phyloP scores from a whole-genome alignment of 2,329 filamentous ascomycete species.

The Alternaria triticimaculans region DNA sequence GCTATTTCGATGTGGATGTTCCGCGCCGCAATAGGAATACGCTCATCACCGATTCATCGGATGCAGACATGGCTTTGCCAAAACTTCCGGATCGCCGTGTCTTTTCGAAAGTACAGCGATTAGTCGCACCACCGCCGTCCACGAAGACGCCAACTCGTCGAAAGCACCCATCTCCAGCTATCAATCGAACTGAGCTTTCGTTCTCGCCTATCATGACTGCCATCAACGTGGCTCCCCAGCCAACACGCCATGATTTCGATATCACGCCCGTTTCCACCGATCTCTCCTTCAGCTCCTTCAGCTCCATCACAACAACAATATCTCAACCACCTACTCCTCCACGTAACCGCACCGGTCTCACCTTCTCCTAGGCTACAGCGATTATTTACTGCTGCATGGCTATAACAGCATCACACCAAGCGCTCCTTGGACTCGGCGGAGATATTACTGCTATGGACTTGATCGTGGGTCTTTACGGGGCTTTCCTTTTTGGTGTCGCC shows the following conservation, averaged over 20 bases:
- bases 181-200: not conserved
- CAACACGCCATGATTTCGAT: not conserved
- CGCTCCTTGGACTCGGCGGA: not conserved
- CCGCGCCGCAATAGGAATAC: not conserved
- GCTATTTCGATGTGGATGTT: not conserved
- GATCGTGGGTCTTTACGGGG: not conserved
- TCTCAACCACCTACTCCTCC: not conserved
- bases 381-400: not conserved
- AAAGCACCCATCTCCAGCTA: not conserved
- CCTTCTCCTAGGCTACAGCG: not conserved
- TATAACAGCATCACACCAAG: not conserved
- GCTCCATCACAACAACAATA: not conserved
- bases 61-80: not conserved
- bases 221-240: not conserved
- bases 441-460: not conserved
- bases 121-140: too few species aligned
- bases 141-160: not conserved
- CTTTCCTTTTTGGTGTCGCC: fast-evolving
- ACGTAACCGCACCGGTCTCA: not conserved
- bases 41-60: not conserved
- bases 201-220: not conserved
- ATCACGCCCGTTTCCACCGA: not conserved
- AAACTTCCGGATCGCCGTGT: not conserved
- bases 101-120: not conserved
- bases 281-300: not conserved